Evolutionary conservation across 2,329 filamentous ascomycete species (phyloP), one percentile per base, ranked within the genome.

Genomic region (Fusarium sp.): DNA sequence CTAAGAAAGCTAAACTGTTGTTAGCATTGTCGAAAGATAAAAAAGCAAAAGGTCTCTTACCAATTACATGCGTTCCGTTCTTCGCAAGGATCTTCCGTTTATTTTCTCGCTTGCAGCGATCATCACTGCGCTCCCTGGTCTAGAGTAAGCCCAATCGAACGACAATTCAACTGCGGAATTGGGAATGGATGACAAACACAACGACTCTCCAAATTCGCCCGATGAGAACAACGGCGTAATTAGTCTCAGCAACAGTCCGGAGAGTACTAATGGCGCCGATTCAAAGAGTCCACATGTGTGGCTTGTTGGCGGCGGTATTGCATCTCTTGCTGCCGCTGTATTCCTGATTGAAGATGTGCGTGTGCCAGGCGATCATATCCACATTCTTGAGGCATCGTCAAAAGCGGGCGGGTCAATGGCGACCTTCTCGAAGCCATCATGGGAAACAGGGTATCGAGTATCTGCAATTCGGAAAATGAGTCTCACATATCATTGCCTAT

Each of bases 251-350:
- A 71, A 73, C 46, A 64, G 59, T 8, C 60, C 63, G 4, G 58
- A 61, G 38, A 67, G 64, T 20, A 61, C 60, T 63, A 67, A 73
- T 60, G 71, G 60, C 9, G 48, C 66, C 20, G 59, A 60, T 46
- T 15, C 49, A 11, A 63, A 58, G 8, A 33, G 46, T 2, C 69
- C 73, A 38, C 62, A 76, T 57, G 63, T 76, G 7, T 76, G 73
- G 73, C 75, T 76, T 27, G 74, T 76, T n/a, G 75, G 75, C 15
- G 75, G 75, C 23, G 75, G 75, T 9, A 76, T 76, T 35, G 70
- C 75, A 10, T 76, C 75, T 6, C 64, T 76, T 15, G 75, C 75
- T 26, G 75, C 75, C 7, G 75, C 75, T 5, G 61, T 76, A 12
- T 76, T 75, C 32, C 46, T 76, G 15, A 75, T 76, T 17, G 70